phyloP scores from a whole-genome alignment of 495 filamentous ascomycete species.

The Parmelia sp. region DNA sequence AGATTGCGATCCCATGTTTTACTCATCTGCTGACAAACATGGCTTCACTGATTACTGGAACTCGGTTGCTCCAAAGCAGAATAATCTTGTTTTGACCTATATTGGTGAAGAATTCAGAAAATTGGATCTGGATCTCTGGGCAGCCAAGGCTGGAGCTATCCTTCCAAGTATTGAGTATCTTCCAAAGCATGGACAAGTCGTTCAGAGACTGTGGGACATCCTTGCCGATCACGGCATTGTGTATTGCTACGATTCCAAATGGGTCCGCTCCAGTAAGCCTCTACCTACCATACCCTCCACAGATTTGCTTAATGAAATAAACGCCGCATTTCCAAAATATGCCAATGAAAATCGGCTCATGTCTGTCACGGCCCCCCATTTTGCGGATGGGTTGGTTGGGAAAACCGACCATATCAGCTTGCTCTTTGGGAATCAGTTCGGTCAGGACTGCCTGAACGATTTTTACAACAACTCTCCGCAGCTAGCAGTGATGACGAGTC shows the following conservation, averaged over 20 bases:
- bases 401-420: conserved; percentile 26
- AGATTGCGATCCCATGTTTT: conserved; percentile 8
- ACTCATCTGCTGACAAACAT: conserved; percentile 10
- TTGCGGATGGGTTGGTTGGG: conserved; percentile 29
- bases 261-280: conserved; percentile 18
- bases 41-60: conserved; percentile 28
- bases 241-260: neutral
- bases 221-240: conserved; percentile 28
- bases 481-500: conserved; percentile 24
- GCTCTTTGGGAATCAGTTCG: conserved; percentile 26
- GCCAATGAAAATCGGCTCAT: conserved; percentile 28
- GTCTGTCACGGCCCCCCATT: conserved; percentile 24
- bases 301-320: conserved; percentile 5
- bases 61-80: conserved; percentile 29
- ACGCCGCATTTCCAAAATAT: conserved; percentile 17
- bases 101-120: conserved; percentile 33
- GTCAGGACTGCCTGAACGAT: conserved; percentile 24
- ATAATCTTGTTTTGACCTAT: conserved; percentile 32
- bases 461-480: conserved; percentile 28
- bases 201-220: conserved; percentile 30
- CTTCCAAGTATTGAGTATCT: conserved; percentile 25
- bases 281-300: conserved; percentile 4
- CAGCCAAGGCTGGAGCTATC: conserved; percentile 22
- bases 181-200: conserved; percentile 28
- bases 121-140: conserved; percentile 30